Percentiles rank a stretch among this genome's conserved stretches.
These are phyloP conservation scores for Hsuehochloa calcarea DNA, from an alignment of 176 grass and related monocot species.

Conservation along the genomic window DNA sequence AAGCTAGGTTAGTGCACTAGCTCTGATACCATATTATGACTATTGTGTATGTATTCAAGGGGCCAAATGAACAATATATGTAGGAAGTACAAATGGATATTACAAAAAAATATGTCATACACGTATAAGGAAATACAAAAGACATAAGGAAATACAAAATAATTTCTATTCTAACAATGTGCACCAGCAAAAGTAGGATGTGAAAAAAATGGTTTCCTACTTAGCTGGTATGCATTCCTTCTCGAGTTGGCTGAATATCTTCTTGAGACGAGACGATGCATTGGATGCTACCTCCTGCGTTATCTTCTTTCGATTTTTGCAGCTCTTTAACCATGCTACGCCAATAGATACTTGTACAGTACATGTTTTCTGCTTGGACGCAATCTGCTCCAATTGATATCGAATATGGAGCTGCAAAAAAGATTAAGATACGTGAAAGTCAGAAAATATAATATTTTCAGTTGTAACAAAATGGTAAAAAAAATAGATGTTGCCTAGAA, in stretches of 20 bases:
- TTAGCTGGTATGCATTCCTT: slow-evolving; percentile 49
- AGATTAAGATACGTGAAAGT: background rate
- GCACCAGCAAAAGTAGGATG: slow-evolving; percentile 27
- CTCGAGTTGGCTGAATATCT: slow-evolving; percentile 67
- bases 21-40: no score
- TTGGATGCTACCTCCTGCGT: slow-evolving; percentile 56
- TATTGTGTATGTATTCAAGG: no score
- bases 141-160: no score
- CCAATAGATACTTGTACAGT: slow-evolving; percentile 59
- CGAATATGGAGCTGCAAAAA: slow-evolving; percentile 68
- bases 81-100: no score
- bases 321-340: slow-evolving; percentile 78
- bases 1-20: no score
- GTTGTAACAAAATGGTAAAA: background rate
- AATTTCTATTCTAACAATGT: no score
- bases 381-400: slow-evolving; percentile 64
- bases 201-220: slow-evolving; percentile 33
- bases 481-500: background rate
- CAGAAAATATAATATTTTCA: background rate
- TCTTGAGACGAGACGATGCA: slow-evolving; percentile 59
- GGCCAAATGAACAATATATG: no score
- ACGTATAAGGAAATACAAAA: no score
- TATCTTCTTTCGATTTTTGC: slow-evolving; percentile 75
- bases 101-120: no score
- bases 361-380: slow-evolving; percentile 49